These are phyloP conservation scores for Nyctanthes arbortristis DNA, from an alignment of 257 asterid species.

Conservation along the genomic window DNA sequence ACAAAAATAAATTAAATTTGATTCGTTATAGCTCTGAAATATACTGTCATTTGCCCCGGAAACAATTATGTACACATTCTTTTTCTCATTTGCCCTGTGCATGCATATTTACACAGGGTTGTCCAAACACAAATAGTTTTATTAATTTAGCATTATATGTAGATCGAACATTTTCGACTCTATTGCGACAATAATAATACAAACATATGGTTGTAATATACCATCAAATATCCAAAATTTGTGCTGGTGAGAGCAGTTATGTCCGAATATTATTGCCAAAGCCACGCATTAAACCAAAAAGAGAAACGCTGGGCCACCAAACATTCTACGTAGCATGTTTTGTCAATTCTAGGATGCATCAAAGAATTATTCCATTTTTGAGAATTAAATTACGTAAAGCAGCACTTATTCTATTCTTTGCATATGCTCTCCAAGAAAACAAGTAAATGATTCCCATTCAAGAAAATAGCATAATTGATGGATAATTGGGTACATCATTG, in stretches of 20 bases:
- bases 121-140: too few species aligned
- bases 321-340: background rate
- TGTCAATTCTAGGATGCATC: background rate
- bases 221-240: background rate
- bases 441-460: too few species aligned
- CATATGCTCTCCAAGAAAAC: background rate
- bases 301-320: background rate
- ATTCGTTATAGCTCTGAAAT: too few species aligned
- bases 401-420: background rate
- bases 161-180: too few species aligned
- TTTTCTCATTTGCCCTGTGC: too few species aligned
- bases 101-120: too few species aligned
- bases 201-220: background rate
- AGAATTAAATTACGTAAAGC: background rate
- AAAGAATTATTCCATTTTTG: background rate
- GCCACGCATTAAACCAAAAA: background rate
- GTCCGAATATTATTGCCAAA: conserved; percentile 4
- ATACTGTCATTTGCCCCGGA: too few species aligned
- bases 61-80: too few species aligned
- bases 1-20: too few species aligned
- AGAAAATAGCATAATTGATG: background rate
- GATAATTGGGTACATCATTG: too few species aligned
- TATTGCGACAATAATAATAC: background rate
- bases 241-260: background rate
- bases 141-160: too few species aligned